Conservation (phyloP, 495 filamentous ascomycete species). For the Aspergillus nidulans region DNA sequence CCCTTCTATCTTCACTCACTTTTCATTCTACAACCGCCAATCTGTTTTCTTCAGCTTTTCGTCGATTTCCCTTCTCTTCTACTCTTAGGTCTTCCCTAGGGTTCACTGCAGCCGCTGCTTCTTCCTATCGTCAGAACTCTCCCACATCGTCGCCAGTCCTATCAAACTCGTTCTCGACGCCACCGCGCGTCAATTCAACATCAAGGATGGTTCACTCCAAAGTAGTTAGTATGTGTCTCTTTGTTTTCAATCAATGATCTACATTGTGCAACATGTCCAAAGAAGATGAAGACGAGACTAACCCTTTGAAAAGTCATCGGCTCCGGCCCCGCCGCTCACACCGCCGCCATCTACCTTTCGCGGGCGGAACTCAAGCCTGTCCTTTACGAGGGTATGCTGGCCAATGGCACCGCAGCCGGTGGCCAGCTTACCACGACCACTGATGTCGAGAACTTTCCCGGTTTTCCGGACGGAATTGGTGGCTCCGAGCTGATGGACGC, state of each 20-base stretch:
- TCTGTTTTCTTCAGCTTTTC: constrained; percentile 80
- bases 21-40: constrained; percentile 45
- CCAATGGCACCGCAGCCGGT: constrained; percentile 92
- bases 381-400: constrained; percentile 95
- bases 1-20: constrained; percentile 1
- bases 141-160: constrained; percentile 38
- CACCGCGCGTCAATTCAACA: constrained; percentile 38
- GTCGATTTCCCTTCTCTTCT: constrained; percentile 56
- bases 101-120: constrained; percentile 60
- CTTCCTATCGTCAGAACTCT: constrained; percentile 55
- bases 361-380: constrained; percentile 86
- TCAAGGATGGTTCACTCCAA: constrained; percentile 71
- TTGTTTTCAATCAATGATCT: background rate
- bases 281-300: constrained; percentile 10
- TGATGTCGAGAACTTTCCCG: constrained; percentile 96
- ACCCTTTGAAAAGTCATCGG: constrained; percentile 58
- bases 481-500: constrained; percentile 86
- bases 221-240: constrained; percentile 61
- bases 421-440: constrained; percentile 97
- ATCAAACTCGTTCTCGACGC: constrained; percentile 35
- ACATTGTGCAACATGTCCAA: background rate
- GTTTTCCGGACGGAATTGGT: constrained; percentile 84
- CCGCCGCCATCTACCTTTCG: constrained; percentile 91
- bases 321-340: constrained; percentile 96
- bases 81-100: constrained; percentile 54